A percentile compares a stretch with the other conserved stretches of the same genome.
Conservation (phyloP, 2,329 filamentous ascomycete species). For the Xylaria sp. region DNA sequence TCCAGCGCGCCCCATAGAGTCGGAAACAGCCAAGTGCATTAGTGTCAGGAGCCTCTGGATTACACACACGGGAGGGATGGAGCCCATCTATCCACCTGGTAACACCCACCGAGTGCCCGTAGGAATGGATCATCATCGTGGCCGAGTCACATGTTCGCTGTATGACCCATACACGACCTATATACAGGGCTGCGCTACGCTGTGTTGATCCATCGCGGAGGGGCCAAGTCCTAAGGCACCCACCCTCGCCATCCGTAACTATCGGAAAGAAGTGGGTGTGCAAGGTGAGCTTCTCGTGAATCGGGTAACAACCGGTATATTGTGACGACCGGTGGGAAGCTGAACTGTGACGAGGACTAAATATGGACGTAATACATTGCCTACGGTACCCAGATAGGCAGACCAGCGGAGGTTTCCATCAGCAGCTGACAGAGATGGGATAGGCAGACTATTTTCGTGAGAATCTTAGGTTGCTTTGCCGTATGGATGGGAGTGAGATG, state of each 20-base stretch:
- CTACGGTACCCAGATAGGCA: constrained; percentile 15
- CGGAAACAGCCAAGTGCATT: constrained; percentile 1
- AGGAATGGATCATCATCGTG: constrained; percentile 18
- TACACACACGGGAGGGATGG: neutral
- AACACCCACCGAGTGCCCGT: constrained; percentile 12
- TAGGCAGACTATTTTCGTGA: constrained; percentile 14
- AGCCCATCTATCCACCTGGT: neutral
- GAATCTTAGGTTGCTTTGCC: neutral
- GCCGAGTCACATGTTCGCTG: constrained; percentile 15
- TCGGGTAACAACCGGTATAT: constrained; percentile 18
- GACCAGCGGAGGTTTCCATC: constrained; percentile 14
- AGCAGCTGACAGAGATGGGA: constrained; percentile 14
- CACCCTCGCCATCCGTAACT: constrained; percentile 23
- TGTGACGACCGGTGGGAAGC: constrained; percentile 15
- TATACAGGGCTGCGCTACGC: constrained; percentile 14
- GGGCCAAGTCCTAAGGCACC: constrained; percentile 11
- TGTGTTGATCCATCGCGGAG: constrained; percentile 1
- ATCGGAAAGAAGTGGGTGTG: constrained; percentile 11
- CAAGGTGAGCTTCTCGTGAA: constrained; percentile 2
- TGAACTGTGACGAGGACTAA: constrained; percentile 19
- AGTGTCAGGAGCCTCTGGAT: constrained; percentile 4
- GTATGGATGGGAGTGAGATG: constrained; percentile 9
- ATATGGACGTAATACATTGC: constrained; percentile 2
- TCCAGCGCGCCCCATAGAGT: neutral
- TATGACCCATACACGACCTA: constrained; percentile 20